A percentile compares a stretch with the other conserved stretches of the same genome.
These are phyloP conservation scores for Vigna unguiculata DNA, from an alignment of 306 rosid genomes.

Conservation along the genomic window DNA sequence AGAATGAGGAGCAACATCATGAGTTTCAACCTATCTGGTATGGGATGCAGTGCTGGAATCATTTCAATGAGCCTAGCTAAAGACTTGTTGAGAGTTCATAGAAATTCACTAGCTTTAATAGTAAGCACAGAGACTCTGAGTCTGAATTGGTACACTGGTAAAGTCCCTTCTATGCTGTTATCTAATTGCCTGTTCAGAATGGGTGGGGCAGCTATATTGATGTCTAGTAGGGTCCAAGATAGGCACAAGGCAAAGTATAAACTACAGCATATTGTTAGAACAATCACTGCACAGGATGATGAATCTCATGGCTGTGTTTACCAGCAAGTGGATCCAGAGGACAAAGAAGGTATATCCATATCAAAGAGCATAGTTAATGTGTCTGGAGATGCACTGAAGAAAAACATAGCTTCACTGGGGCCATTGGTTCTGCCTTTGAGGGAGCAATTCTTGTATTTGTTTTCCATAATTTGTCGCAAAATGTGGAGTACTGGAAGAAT, in stretches of 20 bases:
- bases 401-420: conserved; percentile 58
- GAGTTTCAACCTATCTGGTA: conserved; percentile 68
- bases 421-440: conserved; percentile 63
- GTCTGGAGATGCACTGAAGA: conserved; percentile 60
- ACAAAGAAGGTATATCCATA: conserved; percentile 56
- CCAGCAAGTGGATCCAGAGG: conserved; percentile 55
- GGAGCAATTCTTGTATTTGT: conserved; percentile 52
- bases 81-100: conserved; percentile 65
- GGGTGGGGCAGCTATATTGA: conserved; percentile 71
- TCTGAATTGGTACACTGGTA: conserved; percentile 66
- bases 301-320: conserved; percentile 55
- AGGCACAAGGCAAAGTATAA: conserved; percentile 61
- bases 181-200: conserved; percentile 73
- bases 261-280: conserved; percentile 57
- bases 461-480: conserved; percentile 46
- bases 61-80: conserved; percentile 61
- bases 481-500: conserved; percentile 38
- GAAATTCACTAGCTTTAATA: conserved; percentile 64
- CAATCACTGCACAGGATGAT: conserved; percentile 67
- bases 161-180: conserved; percentile 63
- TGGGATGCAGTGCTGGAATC: conserved; percentile 79
- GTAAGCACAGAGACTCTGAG: conserved; percentile 61
- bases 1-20: conserved; percentile 61
- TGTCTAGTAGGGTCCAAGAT: conserved; percentile 59
- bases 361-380: conserved; percentile 57